Evolutionary conservation across 495 filamentous ascomycete genomes (phyloP), one percentile per base, ranked within the genome.

Genomic region (Neurospora sp.): DNA sequence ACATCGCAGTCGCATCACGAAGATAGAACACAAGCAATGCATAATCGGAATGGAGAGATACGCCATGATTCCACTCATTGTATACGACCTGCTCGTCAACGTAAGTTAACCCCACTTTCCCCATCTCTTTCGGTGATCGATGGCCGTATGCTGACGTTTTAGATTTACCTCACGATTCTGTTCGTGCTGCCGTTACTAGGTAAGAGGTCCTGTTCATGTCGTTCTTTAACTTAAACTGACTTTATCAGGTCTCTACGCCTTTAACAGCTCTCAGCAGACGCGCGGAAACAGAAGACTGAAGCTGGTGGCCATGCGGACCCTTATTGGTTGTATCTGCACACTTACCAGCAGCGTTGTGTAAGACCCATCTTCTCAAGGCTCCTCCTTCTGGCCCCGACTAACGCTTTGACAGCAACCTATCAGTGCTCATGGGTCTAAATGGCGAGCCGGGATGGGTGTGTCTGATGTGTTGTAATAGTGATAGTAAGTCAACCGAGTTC

Each of bases 381-480:
- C 44, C 27, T 38, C 53, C 14, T 31, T 20, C 1, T n/a, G 20
- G 48, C 39, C 16, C 20, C 11, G 18, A 39, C 27, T 46, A 44
- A 61, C 14, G 8, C 2, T 12, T 2, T 27, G 35, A 40, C 69
- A 86, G 85, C n/a, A 88, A 88, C 76, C 78, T 88, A 9, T 81
- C 83, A 11, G 80, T 87, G 0, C 79, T 88, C 20, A 83, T 85
- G 80, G 82, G 79, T 0, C 81, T 87, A 11, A 77, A 85, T 42
- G 86, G 86, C 44, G 86, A 88, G 72, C 86, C 83, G 5, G 86
- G 83, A 39, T 88, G 86, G 86, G 82, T 88, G 12, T 88, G 83
- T 75, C 78, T 88, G 41, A 86, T 87, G 82, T 87, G 84, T 73
- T 88, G 86, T 73, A 88, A 88, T 75, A 82, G 82, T 69, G 86